These are phyloP conservation scores for Cyberlindnera subsufficiens DNA, from an alignment of 805 yeast genomes.

Conservation along the genomic window DNA sequence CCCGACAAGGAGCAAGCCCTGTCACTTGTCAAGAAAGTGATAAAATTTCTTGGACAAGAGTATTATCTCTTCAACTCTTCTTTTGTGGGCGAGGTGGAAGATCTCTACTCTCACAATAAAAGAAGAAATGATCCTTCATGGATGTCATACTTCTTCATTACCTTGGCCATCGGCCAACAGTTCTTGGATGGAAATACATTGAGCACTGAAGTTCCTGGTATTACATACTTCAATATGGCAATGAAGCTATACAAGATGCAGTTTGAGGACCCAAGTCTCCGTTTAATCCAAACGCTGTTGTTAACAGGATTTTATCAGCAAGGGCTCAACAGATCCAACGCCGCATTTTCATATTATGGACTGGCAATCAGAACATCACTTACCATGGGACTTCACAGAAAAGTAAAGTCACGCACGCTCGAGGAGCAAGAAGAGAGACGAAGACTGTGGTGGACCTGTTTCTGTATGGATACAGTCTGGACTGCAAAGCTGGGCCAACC, in stretches of 20 bases:
- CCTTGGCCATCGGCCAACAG: slow-evolving; percentile 25
- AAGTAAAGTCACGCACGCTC: slow-evolving; percentile 12
- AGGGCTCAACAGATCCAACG: slow-evolving; percentile 30
- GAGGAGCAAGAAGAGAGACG: slow-evolving; percentile 27
- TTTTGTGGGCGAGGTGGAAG: slow-evolving; percentile 9
- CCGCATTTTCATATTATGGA: slow-evolving; percentile 30
- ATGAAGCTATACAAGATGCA: slow-evolving; percentile 25
- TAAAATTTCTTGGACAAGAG: slow-evolving; percentile 19
- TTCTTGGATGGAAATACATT: slow-evolving; percentile 12
- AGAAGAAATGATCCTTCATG: slow-evolving; percentile 6
- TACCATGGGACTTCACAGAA: slow-evolving; percentile 28
- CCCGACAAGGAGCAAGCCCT: slow-evolving; percentile 14
- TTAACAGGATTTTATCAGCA: slow-evolving; percentile 31
- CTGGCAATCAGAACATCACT: slow-evolving; percentile 28
- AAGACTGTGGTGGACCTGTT: slow-evolving; percentile 36
- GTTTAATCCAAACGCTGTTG: slow-evolving; percentile 28
- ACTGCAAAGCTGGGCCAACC: slow-evolving; percentile 33
- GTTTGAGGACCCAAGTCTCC: slow-evolving; percentile 28
- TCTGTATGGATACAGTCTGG: slow-evolving; percentile 30
- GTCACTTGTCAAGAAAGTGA: slow-evolving; percentile 14
- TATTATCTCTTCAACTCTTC: slow-evolving; percentile 15
- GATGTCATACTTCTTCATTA: slow-evolving; percentile 17
- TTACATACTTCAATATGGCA: slow-evolving; percentile 24
- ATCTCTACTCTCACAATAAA: background rate
- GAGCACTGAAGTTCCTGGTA: slow-evolving; percentile 19